Evolutionary conservation across 257 asterid genomes (phyloP), one percentile per base, ranked within the genome.

Genomic region (Orobanche coerulescens): DNA sequence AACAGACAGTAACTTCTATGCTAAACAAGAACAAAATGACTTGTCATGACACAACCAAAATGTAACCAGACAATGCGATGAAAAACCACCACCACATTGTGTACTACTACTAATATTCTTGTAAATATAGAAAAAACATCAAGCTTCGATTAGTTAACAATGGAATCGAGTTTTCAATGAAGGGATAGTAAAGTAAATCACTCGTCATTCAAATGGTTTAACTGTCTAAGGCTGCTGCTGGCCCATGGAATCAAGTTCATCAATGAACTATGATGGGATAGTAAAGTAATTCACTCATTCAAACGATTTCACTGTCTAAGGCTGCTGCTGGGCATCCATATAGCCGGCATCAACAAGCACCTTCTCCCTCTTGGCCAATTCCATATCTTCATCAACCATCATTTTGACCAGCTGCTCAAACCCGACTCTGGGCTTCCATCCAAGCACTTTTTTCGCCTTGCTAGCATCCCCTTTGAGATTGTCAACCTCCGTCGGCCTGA

Each of bases 351-450:
- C 96, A 50, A 93, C 99, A 59, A 93, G 97, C 65, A 93, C 90
- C 56, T 85, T 93, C 71, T 93, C 99, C 46, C 97, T 93, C 74
- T 90, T 89, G 0, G 99, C 99, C 82, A 87, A 63, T 61, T 84
- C 96, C 18, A 89, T 42, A 71, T 93, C 99, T 66, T 93, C 99
- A 79, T 89, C 99, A 20, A 93, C 94, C 97, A 93, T 93, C 99
- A 93, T 93, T 82, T 78, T 89, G 74, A 93, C 97, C 77, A 93
- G 76, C 82, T 90, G 76, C 79, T 84, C 84, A 24, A 93, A 90
- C 39, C 96, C 97, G 0, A 93, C 94, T 62, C 74, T 82, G 0
- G 99, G 96, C 61, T 83, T 87, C 99, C 99, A 90, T 0, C 94
- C 95, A 68, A 93, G 58, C 24, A 83, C 87, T 25, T 58, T 79